Percentiles rank a stretch among this genome's conserved stretches.
phyloP scores from a whole-genome alignment of 2,329 filamentous ascomycete genomes.

The Xylaria sp. region DNA sequence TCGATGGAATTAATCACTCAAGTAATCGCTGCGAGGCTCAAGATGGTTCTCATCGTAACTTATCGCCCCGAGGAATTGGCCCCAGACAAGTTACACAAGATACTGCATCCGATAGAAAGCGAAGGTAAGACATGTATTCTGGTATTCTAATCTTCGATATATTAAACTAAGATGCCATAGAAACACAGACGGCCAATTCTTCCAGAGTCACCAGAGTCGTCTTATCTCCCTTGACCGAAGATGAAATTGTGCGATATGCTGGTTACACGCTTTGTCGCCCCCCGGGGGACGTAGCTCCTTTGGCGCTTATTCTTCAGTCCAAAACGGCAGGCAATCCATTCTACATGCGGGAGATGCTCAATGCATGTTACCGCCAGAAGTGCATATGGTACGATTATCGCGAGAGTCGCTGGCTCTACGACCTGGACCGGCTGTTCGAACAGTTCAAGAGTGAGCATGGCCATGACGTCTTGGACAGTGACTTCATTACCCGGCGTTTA shows the following conservation, averaged over 20 bases:
- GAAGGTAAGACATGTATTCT: conserved; percentile 56
- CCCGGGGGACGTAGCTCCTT: conserved; percentile 75
- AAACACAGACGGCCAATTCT: conserved; percentile 57
- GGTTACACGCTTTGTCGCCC: conserved; percentile 80
- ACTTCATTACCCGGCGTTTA: conserved; percentile 82
- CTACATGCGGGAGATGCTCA: conserved; percentile 90
- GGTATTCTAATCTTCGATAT: not conserved
- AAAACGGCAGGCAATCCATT: conserved; percentile 91
- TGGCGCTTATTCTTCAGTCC: conserved; percentile 87
- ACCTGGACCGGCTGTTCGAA: conserved; percentile 85
- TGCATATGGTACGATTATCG: conserved; percentile 94
- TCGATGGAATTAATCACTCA: conserved; percentile 84
- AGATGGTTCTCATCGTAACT: conserved; percentile 84
- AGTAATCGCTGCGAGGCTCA: conserved; percentile 80
- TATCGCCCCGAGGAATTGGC: conserved; percentile 74
- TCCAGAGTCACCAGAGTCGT: conserved; percentile 74
- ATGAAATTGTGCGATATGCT: conserved; percentile 85
- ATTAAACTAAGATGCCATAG: conserved; percentile 46
- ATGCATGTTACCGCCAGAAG: conserved; percentile 83
- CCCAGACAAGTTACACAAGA: conserved; percentile 62
- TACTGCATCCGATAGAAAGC: conserved; percentile 64
- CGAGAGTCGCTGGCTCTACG: conserved; percentile 82
- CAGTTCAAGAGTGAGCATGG: conserved; percentile 83
- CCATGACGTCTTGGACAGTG: conserved; percentile 81
- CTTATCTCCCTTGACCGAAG: conserved; percentile 78